Evolutionary conservation across 1,284 basidiomycete genomes (phyloP).

Genomic region (Cryptococcus sp.): DNA sequence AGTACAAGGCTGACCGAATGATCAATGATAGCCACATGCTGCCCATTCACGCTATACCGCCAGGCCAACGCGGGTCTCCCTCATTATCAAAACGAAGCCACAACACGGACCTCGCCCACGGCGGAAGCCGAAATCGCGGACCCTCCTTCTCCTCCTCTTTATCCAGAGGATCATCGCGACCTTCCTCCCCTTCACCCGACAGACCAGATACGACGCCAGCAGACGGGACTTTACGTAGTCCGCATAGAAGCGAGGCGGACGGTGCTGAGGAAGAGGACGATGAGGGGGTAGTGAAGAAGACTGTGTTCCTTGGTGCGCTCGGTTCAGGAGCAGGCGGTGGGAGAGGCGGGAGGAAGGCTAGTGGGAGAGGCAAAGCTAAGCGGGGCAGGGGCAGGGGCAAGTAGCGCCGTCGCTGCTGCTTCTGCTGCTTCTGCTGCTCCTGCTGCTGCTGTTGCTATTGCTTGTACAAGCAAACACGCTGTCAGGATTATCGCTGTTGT

Average conservation of each 20-base stretch:
- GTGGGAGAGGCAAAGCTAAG: constrained; percentile 11
- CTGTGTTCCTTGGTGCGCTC: constrained; percentile 15
- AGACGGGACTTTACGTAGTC: background rate
- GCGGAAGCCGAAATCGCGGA: background rate
- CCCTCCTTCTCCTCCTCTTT: constrained; percentile 2
- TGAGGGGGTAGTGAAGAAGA: constrained; percentile 18
- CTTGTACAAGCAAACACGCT: background rate
- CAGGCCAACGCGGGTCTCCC: constrained; percentile 9
- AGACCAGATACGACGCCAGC: background rate
- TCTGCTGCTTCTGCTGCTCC: no score
- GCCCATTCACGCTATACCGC: constrained; percentile 18
- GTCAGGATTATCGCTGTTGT: no score
- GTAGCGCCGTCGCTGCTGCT: background rate
- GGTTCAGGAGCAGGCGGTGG: background rate
- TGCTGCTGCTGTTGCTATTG: background rate
- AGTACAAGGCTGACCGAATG: background rate
- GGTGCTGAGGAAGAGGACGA: constrained; percentile 6
- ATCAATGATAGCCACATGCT: constrained; percentile 22
- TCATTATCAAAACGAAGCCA: constrained; percentile 2
- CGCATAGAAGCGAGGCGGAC: background rate
- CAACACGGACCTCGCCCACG: background rate
- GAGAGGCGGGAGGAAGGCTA: constrained; percentile 10
- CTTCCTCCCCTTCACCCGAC: background rate
- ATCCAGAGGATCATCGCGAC: background rate
- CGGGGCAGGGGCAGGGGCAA: constrained; percentile 9